Percentiles rank a stretch among this genome's conserved stretches.
Evolutionary conservation across 164 flowering plant genomes (phyloP).

Genomic region (Kalanchoe fedtschenkoi): DNA sequence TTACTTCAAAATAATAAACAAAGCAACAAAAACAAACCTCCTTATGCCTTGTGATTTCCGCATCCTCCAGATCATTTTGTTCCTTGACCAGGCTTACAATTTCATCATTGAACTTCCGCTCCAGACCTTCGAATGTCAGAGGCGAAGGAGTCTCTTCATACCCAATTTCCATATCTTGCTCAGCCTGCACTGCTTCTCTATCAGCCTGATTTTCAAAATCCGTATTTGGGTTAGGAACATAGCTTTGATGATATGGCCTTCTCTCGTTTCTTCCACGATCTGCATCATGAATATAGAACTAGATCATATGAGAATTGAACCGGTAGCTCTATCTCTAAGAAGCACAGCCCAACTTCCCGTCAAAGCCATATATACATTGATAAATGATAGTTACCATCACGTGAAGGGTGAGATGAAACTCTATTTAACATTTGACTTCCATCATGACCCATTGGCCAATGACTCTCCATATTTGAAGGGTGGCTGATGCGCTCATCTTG

Average conservation of each 20-base stretch:
- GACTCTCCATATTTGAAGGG: constrained; percentile 18
- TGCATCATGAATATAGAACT: constrained; percentile 12
- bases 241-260: constrained; percentile 37
- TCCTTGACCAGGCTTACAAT: constrained; percentile 46
- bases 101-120: constrained; percentile 50
- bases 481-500: constrained; percentile 17
- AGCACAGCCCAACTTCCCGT: not conserved
- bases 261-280: constrained; percentile 40
- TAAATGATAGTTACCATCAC: constrained; percentile 15
- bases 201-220: constrained; percentile 29
- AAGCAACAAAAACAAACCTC: constrained; percentile 38
- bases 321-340: not conserved
- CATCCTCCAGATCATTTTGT: constrained; percentile 59
- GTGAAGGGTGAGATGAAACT: constrained; percentile 14
- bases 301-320: not conserved
- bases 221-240: constrained; percentile 28
- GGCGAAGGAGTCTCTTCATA: constrained; percentile 30
- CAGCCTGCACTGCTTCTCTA: constrained; percentile 30
- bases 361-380: not conserved
- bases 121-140: constrained; percentile 45
- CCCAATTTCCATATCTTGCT: constrained; percentile 47
- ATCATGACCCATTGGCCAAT: constrained; percentile 28
- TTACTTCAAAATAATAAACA: not conserved
- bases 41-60: constrained; percentile 59
- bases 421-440: constrained; percentile 17